Evolutionary conservation across 2,329 filamentous ascomycete genomes (phyloP).

Genomic region (Colletotrichum viniferum): DNA sequence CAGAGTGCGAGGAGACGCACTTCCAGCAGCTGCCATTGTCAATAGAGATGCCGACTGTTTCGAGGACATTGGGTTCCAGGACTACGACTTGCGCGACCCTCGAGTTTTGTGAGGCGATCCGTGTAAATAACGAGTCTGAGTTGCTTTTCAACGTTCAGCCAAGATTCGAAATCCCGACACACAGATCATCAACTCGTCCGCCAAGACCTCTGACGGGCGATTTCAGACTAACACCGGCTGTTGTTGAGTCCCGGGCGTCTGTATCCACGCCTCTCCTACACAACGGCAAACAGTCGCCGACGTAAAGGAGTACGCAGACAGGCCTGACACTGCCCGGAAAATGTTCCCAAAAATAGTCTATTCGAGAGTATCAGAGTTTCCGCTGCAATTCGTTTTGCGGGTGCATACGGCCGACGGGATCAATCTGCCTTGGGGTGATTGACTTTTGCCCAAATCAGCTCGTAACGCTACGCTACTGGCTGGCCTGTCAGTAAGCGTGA

Average conservation of each 20-base stretch:
- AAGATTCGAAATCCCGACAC: neutral
- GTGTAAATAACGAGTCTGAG: neutral
- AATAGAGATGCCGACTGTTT: neutral
- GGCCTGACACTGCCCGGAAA: neutral
- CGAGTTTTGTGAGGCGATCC: neutral
- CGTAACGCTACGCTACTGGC: neutral
- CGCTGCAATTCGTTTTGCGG: neutral
- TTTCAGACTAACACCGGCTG: neutral
- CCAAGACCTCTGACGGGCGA: neutral
- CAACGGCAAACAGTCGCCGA: neutral
- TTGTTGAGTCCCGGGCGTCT: neutral
- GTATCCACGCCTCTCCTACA: neutral
- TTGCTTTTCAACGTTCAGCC: neutral
- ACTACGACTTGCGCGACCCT: neutral
- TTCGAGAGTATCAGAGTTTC: neutral
- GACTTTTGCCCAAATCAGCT: neutral
- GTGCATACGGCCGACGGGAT: neutral
- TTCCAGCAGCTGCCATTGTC: neutral
- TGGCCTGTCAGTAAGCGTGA: neutral
- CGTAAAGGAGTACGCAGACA: neutral
- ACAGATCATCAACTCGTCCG: neutral
- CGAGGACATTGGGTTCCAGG: neutral
- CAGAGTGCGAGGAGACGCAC: neutral
- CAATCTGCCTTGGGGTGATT: neutral
- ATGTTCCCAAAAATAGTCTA: neutral